These are phyloP conservation scores for Henckelia pumila DNA, from an alignment of 257 asterid species.

Conservation along the genomic window DNA sequence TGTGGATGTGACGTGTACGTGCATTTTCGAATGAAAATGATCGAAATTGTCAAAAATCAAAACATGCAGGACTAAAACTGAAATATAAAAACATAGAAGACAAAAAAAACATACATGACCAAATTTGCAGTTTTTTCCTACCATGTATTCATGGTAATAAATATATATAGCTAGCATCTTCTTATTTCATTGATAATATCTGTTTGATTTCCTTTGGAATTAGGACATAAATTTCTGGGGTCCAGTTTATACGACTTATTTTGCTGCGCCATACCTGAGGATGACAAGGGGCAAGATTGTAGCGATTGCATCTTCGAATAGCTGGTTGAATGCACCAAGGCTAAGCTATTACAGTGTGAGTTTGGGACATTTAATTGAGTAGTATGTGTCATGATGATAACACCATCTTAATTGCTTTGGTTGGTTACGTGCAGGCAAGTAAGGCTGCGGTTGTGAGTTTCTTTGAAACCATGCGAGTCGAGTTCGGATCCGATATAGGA, in stretches of 20 bases:
- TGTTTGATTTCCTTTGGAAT: background rate
- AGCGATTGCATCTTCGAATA: background rate
- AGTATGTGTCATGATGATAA: no score
- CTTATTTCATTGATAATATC: no score
- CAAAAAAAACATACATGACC: no score
- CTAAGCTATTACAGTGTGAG: slow-evolving; percentile 58
- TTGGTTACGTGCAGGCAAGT: slow-evolving; percentile 53
- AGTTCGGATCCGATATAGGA: slow-evolving; percentile 56
- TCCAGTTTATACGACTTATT: background rate
- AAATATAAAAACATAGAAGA: no score
- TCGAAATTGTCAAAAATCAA: no score
- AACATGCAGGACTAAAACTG: no score
- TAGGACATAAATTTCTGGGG: slow-evolving; percentile 91
- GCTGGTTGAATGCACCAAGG: slow-evolving; percentile 84
- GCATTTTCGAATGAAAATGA: no score
- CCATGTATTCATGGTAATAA: no score
- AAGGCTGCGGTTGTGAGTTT: slow-evolving; percentile 76
- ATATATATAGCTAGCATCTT: no score
- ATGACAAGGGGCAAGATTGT: background rate
- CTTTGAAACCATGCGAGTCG: slow-evolving; percentile 63
- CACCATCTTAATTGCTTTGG: background rate
- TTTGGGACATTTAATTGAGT: no score
- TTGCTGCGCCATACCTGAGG: background rate
- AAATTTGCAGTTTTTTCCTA: no score
- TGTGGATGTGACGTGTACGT: no score